Evolutionary conservation across 257 asterid species (phyloP), one percentile per base, ranked within the genome.

Genomic region (Solanum pennellii): DNA sequence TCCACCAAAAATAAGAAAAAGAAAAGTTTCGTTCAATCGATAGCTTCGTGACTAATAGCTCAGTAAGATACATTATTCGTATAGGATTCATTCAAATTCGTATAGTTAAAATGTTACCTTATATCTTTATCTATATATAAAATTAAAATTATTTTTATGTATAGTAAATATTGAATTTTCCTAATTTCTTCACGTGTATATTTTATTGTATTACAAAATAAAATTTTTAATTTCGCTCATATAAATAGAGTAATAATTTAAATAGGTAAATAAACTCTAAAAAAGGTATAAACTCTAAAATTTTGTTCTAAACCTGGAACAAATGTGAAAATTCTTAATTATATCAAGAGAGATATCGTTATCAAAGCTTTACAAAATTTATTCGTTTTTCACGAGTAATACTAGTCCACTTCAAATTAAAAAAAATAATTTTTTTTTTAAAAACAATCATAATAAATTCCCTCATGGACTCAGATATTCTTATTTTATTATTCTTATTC

Each of bases 191-290:
- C 12, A 59, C 1, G 13, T 20, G 71, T 62, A 12, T n/a, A n/a
- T 12, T 3, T n/a, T 7, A n/a, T 12, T 65, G 10, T 62, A n/a
- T 65, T 65, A 0, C 25, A 62, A n/a, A 65, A n/a, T n/a, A 65
- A n/a, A 4, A 0, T 0, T 62, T 0, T 20, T 11, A 1, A n/a
- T 12, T n/a, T 0, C 1, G 0, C 9, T 25, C 7, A 0, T 65
- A 5, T 10, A n/a, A n/a, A n/a, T 62, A 62, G 4, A 62, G 16
- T n/a, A 3, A 65, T 5, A 13, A 13, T n/a, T n/a, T 62, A 11
- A 23, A 23, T 62, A 23, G 69, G 14, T 62, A 62, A 60, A 21
- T 10, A 23, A 62, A 62, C 14, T 62, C 3, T 0, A 12, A 62
- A 62, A 21, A 62, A 60, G 4, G 15, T 62, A 52, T n/a, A 62